Evolutionary conservation across 2,329 filamentous ascomycete species (phyloP), one percentile per base, ranked within the genome.

Genomic region (Hypoxylon sp.): DNA sequence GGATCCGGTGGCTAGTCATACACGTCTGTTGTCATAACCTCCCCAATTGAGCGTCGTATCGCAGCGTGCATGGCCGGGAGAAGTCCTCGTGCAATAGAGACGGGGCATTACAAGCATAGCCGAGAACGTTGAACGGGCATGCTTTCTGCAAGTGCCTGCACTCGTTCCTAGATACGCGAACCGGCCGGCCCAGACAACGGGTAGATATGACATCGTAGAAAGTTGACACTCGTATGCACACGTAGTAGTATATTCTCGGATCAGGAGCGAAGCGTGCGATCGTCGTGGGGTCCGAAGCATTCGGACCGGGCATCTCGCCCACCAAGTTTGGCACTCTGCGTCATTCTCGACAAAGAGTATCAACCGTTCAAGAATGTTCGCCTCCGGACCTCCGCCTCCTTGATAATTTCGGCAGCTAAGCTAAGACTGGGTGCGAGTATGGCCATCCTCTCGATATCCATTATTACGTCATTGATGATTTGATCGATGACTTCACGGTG

Each of bases 391-490:
- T 92, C 92, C 6, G 93, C 92, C 77, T 95, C 92, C 63, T 91
- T 89, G 75, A 95, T 88, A 66, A 95, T 93, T 75, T 95, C 92
- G 21, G 91, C 89, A n/a, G 90, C 90, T 53, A 95, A 82, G 71
- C 86, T 87, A 32, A 95, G 82, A 75, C 92, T 94, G 5, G 93
- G 93, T 2, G 93, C 92, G 32, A 96, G 82, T 71, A 91, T 87
- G 0, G 91, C 87, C 77, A 93, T 92, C 71, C 88, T 86, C 77
- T 93, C 90, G 65, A 94, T 89, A 75, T 95, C 93, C 65, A 88
- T 82, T 49, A 94, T 87, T 50, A 95, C 92, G 63, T 92, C 89
- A 74, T 89, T 89, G 79, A 95, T 93, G 73, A 95, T 93, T 63
- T 88, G 85, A 78, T 94, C 91, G 72, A 94, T 87, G 36, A 89